Evolutionary conservation across 306 rosid species (phyloP).

Genomic region (Medicago truncatula): DNA sequence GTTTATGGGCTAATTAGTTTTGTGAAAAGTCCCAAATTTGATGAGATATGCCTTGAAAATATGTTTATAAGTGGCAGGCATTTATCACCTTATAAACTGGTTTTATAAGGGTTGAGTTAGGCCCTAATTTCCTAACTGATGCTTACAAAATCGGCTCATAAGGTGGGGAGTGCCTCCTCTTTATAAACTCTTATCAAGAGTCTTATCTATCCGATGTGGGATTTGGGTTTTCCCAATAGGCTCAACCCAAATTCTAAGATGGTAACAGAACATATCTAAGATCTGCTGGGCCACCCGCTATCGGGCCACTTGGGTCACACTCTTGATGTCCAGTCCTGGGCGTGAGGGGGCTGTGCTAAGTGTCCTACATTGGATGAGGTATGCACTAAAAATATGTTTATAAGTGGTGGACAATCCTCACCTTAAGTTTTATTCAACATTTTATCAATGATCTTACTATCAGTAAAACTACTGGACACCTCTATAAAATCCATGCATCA

Average conservation of each 20-base stretch:
- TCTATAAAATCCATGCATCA: conserved; percentile 16
- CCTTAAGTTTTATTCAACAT: conserved; percentile 8
- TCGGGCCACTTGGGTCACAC: neutral
- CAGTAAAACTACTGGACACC: conserved; percentile 25
- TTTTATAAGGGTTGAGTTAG: conserved; percentile 3
- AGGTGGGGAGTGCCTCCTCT: no score
- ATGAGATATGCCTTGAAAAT: neutral
- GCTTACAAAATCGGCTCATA: no score
- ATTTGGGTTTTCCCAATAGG: neutral
- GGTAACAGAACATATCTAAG: neutral
- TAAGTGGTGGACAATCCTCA: neutral
- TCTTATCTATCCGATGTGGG: no score
- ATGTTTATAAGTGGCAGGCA: neutral
- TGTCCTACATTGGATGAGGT: neutral
- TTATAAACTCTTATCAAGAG: no score
- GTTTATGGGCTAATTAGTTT: conserved; percentile 19
- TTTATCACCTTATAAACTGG: neutral
- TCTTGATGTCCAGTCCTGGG: neutral
- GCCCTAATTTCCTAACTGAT: neutral
- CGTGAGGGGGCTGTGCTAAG: neutral
- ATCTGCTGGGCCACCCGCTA: neutral
- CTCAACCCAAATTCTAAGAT: neutral
- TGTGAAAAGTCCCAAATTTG: neutral
- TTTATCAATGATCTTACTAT: conserved; percentile 29
- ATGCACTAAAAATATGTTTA: neutral